Percentiles rank a stretch among this genome's conserved stretches.
Evolutionary conservation across 2,329 filamentous ascomycete species (phyloP).

Genomic region (Cladobotryum protrusum): DNA sequence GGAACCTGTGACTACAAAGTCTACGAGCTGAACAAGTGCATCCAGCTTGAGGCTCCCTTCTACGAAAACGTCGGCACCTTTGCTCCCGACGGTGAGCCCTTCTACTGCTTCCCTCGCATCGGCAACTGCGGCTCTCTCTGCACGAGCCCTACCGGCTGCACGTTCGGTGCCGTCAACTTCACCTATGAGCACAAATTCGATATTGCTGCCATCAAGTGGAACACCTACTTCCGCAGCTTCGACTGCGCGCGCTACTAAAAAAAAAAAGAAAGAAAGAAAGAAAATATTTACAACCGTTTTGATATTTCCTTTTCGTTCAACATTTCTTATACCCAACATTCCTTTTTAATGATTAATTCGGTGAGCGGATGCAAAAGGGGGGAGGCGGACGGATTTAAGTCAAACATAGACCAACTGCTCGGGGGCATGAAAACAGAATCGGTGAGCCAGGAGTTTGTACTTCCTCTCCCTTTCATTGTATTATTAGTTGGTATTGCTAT

Average conservation of each 20-base stretch:
- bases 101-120: slow-evolving; percentile 42
- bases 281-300: not conserved
- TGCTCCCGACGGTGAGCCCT: slow-evolving; percentile 43
- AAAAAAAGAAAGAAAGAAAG: not conserved
- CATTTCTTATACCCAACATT: no score
- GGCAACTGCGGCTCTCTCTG: slow-evolving; percentile 38
- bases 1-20: slow-evolving; percentile 39
- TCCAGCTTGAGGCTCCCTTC: slow-evolving; percentile 38
- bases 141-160: slow-evolving; percentile 47
- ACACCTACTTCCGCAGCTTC: slow-evolving; percentile 31
- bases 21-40: slow-evolving; percentile 39
- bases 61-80: slow-evolving; percentile 41
- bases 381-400: no score
- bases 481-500: no score
- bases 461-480: no score
- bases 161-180: slow-evolving; percentile 42
- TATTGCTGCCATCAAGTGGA: slow-evolving; percentile 40
- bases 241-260: slow-evolving; percentile 19
- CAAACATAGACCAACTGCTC: no score
- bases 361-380: no score
- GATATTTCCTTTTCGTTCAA: not conserved
- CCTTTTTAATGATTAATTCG: no score
- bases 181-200: slow-evolving; percentile 42
- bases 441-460: no score
- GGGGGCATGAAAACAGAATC: no score